Base-by-base conservation (phyloP, 768 basidiomycete genomes). In the Megacollybia marginata region DNA sequence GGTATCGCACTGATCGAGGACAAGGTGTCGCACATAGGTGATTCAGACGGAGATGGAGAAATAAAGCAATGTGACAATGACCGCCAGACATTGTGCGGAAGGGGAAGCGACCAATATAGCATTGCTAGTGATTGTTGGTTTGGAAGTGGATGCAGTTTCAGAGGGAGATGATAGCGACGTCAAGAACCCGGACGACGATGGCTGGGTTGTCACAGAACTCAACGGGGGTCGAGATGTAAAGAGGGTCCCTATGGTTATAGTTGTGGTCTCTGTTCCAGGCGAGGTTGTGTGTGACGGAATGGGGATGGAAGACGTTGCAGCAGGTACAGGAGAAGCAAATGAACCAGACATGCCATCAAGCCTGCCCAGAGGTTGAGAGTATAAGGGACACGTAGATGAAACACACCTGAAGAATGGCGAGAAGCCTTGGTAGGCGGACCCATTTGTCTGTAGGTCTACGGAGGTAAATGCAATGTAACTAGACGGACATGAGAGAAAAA, bases 381-480 rank as follows among this genome's bases (percentile, higher is more conserved):
- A 28, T 2, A 28, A 28, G 6, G 23, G 4, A 6, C 6, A 28
- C 6, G 23, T 28, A 28, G 23, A 28, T 28, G 23, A 28, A 2
- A 66, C 78, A 45, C 54, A 82, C 83, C 61, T 58, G 67, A 88
- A 87, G 52, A 67, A 69, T 0, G 76, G 71, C 0, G 85, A 85
- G 59, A 66, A 84, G 20, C 62, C 67, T 0, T 51, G 50, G 48
- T 77, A 78, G 1, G 56, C 51, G 28, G 52, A 65, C 33, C 59
- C 64, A 36, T 66, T 70, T 46, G 50, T 28, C 52, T 44, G 61
- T 62, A 20, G 23, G 6, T 28, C 63, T 54, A 8, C 68, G 2
- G 73, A 76, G 23, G 62, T 73, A 56, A 88, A 80, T 52, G 73
- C 73, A 52, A 88, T 60, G 62, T 86, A 88, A 55, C 85, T 88